Evolutionary conservation across 805 yeast species (phyloP), one percentile per base, ranked within the genome.

Genomic region (Candida boidinii): DNA sequence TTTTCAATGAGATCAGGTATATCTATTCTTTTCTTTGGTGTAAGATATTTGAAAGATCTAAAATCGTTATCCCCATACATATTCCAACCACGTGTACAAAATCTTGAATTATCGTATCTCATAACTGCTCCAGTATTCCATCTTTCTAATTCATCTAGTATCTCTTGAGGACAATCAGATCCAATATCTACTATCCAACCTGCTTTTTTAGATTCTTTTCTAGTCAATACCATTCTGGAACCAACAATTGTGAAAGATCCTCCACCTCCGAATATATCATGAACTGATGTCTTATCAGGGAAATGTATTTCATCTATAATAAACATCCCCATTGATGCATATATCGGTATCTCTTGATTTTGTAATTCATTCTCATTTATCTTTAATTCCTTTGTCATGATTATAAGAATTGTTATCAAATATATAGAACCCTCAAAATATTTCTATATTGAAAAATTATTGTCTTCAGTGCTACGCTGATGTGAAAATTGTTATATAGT

Each of bases 231-330:
- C 31, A 83, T 61, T 17, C 88, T 60, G 0, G 85, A 76, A 0
- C 96, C 96, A 12, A 81, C 58, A 1, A 77, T 70, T 2, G 87
- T 87, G 52, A 70, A 88, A 1, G 90, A 73, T 0, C 94, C 96
- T 2, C 88, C 97, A 2, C 97, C 97, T 1, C 97, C 97, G 29
- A 84, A 64, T 7, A 88, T 65, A 49, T 83, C 53, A 39, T 45
- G 51, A 42, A 60, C 63, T 17, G 58, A 45, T 26, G 37, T 41
- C 42, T 54, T 43, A 31, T 54, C 51, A 0, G 73, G 67, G 46
- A 73, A 76, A 36, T 73, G 76, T 43, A 87, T 84, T 42, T 85
- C 95, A 54, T 88, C 97, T 13, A 88, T 69, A 46, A 90, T 86
- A 57, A 86, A 81, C 85, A 88, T 79, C 29, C 96, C 97, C 62